phyloP scores from a whole-genome alignment of 1,284 basidiomycete genomes.

The Cystodermella granulosa region DNA sequence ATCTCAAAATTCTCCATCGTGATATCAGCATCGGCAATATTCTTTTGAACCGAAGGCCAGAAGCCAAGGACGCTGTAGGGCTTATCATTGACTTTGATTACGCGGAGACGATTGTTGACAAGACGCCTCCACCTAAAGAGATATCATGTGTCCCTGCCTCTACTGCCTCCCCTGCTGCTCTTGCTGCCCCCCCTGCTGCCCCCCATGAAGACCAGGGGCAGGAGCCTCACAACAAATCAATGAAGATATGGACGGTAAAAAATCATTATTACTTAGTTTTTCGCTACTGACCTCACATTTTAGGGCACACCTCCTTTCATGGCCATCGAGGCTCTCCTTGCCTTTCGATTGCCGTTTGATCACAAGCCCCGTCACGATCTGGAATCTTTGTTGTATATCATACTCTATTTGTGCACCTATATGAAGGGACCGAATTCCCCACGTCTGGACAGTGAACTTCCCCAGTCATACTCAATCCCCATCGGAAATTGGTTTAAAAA shows the following conservation, averaged over 20 bases:
- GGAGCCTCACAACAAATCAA: neutral
- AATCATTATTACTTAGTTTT: neutral
- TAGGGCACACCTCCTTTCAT: slow-evolving; percentile 17
- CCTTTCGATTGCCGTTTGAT: neutral
- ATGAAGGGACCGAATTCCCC: neutral
- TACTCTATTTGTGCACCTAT: slow-evolving; percentile 5
- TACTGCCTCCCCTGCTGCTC: too few relatives aligned
- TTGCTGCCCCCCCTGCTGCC: too few relatives aligned
- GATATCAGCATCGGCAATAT: slow-evolving; percentile 18
- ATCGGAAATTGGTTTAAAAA: neutral
- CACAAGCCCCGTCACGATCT: slow-evolving; percentile 15
- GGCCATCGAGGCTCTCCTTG: slow-evolving; percentile 13
- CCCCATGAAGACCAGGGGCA: neutral
- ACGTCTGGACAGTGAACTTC: neutral
- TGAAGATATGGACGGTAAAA: neutral
- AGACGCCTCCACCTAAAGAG: neutral
- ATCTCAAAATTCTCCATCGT: slow-evolving; percentile 11
- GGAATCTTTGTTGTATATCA: slow-evolving; percentile 18
- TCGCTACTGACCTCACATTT: neutral
- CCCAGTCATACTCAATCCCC: neutral
- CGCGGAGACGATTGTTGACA: slow-evolving; percentile 3
- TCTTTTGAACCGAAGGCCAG: slow-evolving; percentile 9
- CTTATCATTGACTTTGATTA: slow-evolving; percentile 19
- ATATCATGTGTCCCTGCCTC: neutral
- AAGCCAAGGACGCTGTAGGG: slow-evolving; percentile 7